Evolutionary conservation across 2,329 filamentous ascomycete species (phyloP).

Genomic region (Didymella exigua): DNA sequence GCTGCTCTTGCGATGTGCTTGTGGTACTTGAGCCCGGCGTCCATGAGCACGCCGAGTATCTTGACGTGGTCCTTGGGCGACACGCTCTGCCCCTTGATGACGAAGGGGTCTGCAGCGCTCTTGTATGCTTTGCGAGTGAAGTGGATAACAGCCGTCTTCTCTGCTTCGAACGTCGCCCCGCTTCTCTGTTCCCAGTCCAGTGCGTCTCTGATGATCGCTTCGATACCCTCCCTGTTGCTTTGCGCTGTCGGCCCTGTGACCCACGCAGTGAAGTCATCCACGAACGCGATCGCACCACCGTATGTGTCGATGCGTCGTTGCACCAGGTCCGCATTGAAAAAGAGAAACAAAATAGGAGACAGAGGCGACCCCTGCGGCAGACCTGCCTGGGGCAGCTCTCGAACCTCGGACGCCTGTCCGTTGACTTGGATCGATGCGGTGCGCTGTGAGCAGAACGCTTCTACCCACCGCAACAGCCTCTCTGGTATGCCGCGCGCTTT

Average conservation of each 20-base stretch:
- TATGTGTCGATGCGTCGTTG: slow-evolving; percentile 14
- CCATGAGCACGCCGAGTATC: slow-evolving; percentile 21
- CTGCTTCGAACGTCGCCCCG: slow-evolving; percentile 28
- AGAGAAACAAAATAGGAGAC: slow-evolving; percentile 26
- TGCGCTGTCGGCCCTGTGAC: background rate
- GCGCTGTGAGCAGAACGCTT: background rate
- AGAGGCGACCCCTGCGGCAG: slow-evolving; percentile 19
- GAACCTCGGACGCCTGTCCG: background rate
- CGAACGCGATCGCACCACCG: background rate
- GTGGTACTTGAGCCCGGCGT: slow-evolving; percentile 20
- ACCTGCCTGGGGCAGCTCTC: background rate
- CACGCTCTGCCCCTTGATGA: background rate
- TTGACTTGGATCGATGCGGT: background rate
- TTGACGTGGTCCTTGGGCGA: slow-evolving; percentile 17
- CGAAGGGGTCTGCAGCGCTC: background rate
- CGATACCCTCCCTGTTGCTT: background rate
- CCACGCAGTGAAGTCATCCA: background rate
- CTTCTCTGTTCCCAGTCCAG: slow-evolving; percentile 21
- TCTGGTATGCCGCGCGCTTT: background rate
- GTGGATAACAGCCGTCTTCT: slow-evolving; percentile 44
- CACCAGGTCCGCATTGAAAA: slow-evolving; percentile 32
- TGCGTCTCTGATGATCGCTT: background rate
- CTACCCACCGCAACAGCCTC: background rate
- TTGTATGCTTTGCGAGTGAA: slow-evolving; percentile 30
- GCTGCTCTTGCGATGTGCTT: slow-evolving; percentile 20